A percentile compares a stretch with the other conserved stretches of the same genome.
Evolutionary conservation across 2,329 filamentous ascomycete species (phyloP).

Genomic region (Trichoderma sp.): DNA sequence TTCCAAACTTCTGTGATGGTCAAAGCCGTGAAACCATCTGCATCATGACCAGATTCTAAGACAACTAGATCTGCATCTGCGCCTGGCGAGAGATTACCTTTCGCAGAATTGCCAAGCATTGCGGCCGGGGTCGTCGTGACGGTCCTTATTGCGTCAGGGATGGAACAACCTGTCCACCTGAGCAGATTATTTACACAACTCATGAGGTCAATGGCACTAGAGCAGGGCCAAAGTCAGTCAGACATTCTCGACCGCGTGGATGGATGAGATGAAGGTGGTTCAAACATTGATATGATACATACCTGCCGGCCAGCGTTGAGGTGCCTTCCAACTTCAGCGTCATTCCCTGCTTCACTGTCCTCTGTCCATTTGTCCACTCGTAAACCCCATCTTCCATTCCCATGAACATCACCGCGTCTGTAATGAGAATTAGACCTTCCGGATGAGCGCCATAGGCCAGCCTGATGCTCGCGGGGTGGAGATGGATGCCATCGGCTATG

Average conservation of each 20-base stretch:
- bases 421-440: background rate
- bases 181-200: background rate
- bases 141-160: background rate
- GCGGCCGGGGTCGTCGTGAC: background rate
- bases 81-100: background rate
- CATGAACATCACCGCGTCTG: constrained; percentile 2
- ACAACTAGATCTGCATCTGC: background rate
- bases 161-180: background rate
- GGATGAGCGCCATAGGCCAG: background rate
- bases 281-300: background rate
- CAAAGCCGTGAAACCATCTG: background rate
- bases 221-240: background rate
- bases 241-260: background rate
- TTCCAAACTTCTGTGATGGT: background rate
- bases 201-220: background rate
- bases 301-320: background rate
- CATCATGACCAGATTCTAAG: background rate
- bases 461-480: background rate
- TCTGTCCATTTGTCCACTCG: constrained; percentile 5
- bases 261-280: background rate
- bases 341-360: background rate
- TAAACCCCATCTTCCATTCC: background rate
- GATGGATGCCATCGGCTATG: background rate
- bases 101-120: background rate
- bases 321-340: background rate